These are phyloP conservation scores for Dioscorea cayenensis DNA, from an alignment of 116 monocot genomes.

Conservation along the genomic window DNA sequence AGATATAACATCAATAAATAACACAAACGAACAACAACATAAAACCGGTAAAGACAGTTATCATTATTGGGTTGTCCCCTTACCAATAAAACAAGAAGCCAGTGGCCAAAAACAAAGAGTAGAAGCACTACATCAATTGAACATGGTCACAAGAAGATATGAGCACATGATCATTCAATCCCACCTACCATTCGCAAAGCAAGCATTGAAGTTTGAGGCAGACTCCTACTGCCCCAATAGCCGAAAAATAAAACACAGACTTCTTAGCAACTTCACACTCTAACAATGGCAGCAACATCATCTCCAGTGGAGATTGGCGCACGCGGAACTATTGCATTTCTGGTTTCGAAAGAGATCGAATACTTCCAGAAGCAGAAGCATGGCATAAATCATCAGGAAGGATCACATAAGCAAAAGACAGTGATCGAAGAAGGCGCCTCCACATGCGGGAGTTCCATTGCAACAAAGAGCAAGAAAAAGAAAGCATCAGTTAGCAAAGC, in stretches of 20 bases:
- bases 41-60: too few species aligned
- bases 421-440: not conserved
- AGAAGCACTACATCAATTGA: not conserved
- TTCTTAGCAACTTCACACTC: not conserved
- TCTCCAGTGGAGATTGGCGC: constrained; percentile 15
- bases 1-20: too few species aligned
- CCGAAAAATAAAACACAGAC: not conserved
- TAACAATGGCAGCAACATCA: not conserved
- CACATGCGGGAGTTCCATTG: not conserved
- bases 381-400: not conserved
- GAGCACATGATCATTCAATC: constrained; percentile 3
- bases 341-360: constrained; percentile 14
- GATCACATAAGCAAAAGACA: not conserved
- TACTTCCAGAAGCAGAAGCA: constrained; percentile 8
- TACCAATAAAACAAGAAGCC: not conserved
- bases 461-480: constrained; percentile 2
- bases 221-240: constrained; percentile 6
- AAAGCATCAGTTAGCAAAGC: not conserved
- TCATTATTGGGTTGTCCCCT: too few species aligned
- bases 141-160: not conserved
- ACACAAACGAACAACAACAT: too few species aligned
- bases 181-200: constrained; percentile 1
- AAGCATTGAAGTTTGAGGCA: constrained; percentile 16
- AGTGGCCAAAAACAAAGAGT: not conserved
- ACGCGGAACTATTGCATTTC: constrained; percentile 5